phyloP scores from a whole-genome alignment of 305 asterid species.

The Rubia tinctorum region DNA sequence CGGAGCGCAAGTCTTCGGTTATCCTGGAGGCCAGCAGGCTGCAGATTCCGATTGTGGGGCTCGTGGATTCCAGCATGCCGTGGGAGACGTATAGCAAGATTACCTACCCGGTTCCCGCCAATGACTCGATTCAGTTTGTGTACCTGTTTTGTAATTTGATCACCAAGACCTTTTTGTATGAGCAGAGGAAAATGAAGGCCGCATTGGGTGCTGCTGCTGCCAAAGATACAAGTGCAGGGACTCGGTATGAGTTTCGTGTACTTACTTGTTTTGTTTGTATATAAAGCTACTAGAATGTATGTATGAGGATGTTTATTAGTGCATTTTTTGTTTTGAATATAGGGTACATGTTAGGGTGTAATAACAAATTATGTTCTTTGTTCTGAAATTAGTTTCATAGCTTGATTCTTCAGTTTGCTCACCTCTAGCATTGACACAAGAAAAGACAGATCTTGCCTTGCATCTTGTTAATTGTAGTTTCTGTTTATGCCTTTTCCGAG shows the following conservation, averaged over 20 bases:
- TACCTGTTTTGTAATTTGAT: slow-evolving; percentile 95
- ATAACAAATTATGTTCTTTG: not conserved
- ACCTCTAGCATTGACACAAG: not conserved
- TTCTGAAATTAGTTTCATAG: not conserved
- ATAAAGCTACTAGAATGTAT: not conserved
- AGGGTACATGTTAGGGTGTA: not conserved
- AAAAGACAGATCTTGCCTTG: not conserved
- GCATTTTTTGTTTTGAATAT: not conserved
- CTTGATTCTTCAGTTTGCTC: not conserved
- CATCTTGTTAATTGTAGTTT: not conserved
- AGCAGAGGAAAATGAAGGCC: slow-evolving; percentile 48
- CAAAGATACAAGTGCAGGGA: slow-evolving; percentile 20
- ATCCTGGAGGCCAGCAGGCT: slow-evolving; percentile 74
- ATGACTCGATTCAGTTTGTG: slow-evolving; percentile 87
- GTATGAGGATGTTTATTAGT: not conserved
- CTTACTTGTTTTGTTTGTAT: not conserved
- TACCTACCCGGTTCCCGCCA: slow-evolving; percentile 90
- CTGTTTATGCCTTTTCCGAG: no score
- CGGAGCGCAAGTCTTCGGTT: slow-evolving; percentile 82
- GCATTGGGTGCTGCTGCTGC: slow-evolving; percentile 35
- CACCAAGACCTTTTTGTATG: slow-evolving; percentile 79
- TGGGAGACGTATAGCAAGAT: slow-evolving; percentile 78
- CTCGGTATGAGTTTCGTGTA: slow-evolving; percentile 31
- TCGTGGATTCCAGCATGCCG: slow-evolving; percentile 89
- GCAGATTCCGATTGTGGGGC: slow-evolving; percentile 90